A percentile compares a stretch with the other conserved stretches of the same genome.
phyloP scores from a whole-genome alignment of 208 protist genomes.

The Wallacemonas sp. region DNA sequence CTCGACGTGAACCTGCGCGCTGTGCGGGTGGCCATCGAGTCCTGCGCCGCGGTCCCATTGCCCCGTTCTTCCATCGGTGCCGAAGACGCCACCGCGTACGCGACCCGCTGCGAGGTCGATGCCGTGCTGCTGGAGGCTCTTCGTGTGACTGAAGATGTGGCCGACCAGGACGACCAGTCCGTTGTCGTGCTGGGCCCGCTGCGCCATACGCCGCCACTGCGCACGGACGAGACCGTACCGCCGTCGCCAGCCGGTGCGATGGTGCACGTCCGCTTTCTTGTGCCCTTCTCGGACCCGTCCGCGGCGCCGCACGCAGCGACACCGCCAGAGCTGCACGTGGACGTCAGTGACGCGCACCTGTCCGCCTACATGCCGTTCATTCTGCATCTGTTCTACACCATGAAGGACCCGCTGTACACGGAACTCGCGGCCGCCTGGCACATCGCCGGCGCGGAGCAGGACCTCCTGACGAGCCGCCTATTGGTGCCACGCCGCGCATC shows the following conservation, averaged over 20 bases:
- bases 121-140: slow-evolving; percentile 19
- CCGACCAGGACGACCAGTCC: neutral
- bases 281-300: neutral
- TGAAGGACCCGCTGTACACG: slow-evolving; percentile 25
- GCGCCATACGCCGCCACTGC: too few species aligned
- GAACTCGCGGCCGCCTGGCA: slow-evolving; percentile 8
- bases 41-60: neutral
- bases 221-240: too few species aligned
- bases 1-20: neutral
- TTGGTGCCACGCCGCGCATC: neutral
- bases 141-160: slow-evolving; percentile 23
- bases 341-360: slow-evolving; percentile 9
- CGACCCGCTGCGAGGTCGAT: slow-evolving; percentile 1
- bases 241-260: too few species aligned
- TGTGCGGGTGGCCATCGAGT: neutral
- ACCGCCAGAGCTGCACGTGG: neutral
- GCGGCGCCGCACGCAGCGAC: neutral
- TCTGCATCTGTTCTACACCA: slow-evolving; percentile 8
- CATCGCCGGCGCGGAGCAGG: neutral
- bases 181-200: slow-evolving; percentile 20
- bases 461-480: neutral
- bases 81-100: neutral
- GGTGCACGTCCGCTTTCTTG: neutral
- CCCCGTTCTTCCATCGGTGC: neutral
- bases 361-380: slow-evolving; percentile 33